Evolutionary conservation across 345 rosid species (phyloP).

Genomic region (Populus davidiana): DNA sequence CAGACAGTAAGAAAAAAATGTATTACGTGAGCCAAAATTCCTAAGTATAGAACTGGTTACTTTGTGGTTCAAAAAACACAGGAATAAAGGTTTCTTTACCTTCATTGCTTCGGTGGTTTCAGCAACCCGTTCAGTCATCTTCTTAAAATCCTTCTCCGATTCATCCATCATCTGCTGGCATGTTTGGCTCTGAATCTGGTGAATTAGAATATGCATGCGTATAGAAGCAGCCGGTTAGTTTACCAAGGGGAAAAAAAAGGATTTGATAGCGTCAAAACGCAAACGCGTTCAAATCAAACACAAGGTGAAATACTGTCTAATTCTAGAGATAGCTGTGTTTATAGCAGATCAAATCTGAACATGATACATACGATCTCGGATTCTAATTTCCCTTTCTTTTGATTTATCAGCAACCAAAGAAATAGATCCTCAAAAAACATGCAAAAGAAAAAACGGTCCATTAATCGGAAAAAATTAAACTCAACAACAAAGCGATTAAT

Average conservation of each 20-base stretch:
- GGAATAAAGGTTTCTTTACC: conserved; percentile 20
- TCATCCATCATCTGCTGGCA: conserved; percentile 47
- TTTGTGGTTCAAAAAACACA: background rate
- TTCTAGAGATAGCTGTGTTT: background rate
- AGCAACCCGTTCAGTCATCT: conserved; percentile 37
- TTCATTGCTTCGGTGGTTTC: conserved; percentile 42
- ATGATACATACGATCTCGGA: background rate
- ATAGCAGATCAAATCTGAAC: background rate
- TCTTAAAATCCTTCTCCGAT: conserved; percentile 49
- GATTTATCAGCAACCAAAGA: background rate
- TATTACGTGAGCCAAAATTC: too few relatives aligned
- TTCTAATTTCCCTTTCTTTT: background rate
- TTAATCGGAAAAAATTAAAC: too few relatives aligned
- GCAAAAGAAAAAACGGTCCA: too few relatives aligned
- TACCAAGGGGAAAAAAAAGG: background rate
- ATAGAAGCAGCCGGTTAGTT: background rate
- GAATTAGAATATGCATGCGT: background rate
- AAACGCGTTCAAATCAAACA: too few relatives aligned
- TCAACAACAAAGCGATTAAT: too few relatives aligned
- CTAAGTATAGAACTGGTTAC: background rate
- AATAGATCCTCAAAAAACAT: too few relatives aligned
- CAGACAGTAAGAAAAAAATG: background rate
- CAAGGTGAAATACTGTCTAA: background rate
- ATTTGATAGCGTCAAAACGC: background rate
- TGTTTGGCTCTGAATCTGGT: conserved; percentile 46